Evolutionary conservation across 129 eudicot species (phyloP).

Genomic region (Escallonia rubra): DNA sequence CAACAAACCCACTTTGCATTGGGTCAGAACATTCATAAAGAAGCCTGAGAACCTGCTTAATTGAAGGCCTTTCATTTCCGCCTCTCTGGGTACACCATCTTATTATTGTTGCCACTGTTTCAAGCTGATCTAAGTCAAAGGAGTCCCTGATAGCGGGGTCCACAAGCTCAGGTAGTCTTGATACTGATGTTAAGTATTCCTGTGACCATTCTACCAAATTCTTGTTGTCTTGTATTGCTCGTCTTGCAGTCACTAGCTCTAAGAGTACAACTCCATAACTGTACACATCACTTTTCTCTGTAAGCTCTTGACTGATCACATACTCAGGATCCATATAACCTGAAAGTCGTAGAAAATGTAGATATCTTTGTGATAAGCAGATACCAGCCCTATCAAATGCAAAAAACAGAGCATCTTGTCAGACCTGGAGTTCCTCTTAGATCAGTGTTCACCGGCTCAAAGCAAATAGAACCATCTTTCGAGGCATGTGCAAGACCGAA

Average conservation of each 20-base stretch:
- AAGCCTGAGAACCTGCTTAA: conserved; percentile 86
- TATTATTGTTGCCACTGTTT: conserved; percentile 45
- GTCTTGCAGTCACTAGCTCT: conserved; percentile 69
- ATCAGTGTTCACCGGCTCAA: conserved; percentile 85
- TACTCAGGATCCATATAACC: conserved; percentile 99
- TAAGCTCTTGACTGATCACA: conserved; percentile 68
- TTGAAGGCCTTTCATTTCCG: conserved; percentile 74
- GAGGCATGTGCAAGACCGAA: conserved; percentile 95
- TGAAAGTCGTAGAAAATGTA: conserved; percentile 18
- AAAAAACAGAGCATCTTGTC: conserved; percentile 1
- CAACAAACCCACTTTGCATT: conserved; percentile 71
- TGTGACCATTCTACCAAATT: conserved; percentile 83
- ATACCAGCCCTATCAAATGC: neutral
- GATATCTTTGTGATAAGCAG: neutral
- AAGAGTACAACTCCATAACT: conserved; percentile 85
- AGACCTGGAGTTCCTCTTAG: conserved; percentile 97
- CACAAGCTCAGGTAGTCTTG: conserved; percentile 56
- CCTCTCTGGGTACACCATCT: conserved; percentile 88
- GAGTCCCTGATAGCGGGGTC: conserved; percentile 65
- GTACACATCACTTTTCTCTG: conserved; percentile 92
- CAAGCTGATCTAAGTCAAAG: conserved; percentile 78
- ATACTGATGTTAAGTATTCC: conserved; percentile 41
- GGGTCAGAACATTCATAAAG: conserved; percentile 83
- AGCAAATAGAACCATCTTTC: conserved; percentile 79
- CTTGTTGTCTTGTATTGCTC: conserved; percentile 71